Evolutionary conservation across 2,329 filamentous ascomycete genomes (phyloP).

Genomic region (Blastomyces percursus): DNA sequence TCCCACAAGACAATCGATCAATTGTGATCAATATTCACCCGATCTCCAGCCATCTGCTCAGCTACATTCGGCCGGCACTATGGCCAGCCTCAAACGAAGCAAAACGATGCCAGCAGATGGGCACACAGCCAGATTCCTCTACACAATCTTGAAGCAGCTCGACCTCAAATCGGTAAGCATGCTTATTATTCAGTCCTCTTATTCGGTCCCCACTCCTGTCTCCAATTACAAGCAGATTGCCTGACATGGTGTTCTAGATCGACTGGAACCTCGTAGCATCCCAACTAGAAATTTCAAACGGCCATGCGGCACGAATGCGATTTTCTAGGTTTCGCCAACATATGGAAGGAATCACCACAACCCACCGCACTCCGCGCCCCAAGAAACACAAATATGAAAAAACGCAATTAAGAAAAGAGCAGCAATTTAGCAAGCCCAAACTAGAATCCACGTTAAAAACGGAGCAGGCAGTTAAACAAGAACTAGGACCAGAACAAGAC

Average conservation of each 20-base stretch:
- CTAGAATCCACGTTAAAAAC: neutral
- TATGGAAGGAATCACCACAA: constrained; percentile 36
- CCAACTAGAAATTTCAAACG: constrained; percentile 43
- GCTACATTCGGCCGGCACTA: constrained; percentile 17
- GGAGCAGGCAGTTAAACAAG: constrained; percentile 7
- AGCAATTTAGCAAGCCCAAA: constrained; percentile 11
- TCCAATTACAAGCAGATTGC: neutral
- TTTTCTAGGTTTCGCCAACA: constrained; percentile 45
- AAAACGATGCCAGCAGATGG: constrained; percentile 40
- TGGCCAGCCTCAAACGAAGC: constrained; percentile 29
- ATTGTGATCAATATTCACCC: neutral
- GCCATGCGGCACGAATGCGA: constrained; percentile 48
- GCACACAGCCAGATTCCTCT: constrained; percentile 43
- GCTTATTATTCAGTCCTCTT: constrained; percentile 4
- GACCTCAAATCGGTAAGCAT: constrained; percentile 40
- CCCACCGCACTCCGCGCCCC: constrained; percentile 14
- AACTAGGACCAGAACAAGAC: neutral
- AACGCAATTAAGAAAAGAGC: constrained; percentile 12
- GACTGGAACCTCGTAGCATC: constrained; percentile 44
- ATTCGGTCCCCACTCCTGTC: constrained; percentile 4
- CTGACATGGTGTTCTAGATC: constrained; percentile 27
- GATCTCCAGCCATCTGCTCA: neutral
- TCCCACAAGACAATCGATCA: no score
- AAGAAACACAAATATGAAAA: constrained; percentile 21
- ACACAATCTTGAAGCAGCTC: constrained; percentile 45